Evolutionary conservation across 2,329 filamentous ascomycete genomes (phyloP), one percentile per base, ranked within the genome.

Genomic region (Periconia sp.): DNA sequence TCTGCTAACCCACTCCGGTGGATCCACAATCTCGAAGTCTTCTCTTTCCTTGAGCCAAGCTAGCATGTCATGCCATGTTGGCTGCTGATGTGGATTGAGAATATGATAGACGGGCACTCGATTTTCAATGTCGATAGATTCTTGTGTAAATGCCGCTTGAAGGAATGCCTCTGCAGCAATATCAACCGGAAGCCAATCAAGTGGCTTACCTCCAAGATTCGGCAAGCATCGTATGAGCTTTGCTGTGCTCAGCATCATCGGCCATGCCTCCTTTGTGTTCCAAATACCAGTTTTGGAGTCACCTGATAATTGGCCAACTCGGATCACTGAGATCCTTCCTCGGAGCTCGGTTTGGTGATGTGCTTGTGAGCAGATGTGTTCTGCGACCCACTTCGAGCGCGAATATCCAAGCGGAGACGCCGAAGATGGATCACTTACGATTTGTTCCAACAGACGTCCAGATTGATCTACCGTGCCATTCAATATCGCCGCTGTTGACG

Each of bases 311-410:
- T 51, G 73, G 31, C 70, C 67, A 23, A 78, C 69, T 16, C 68
- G 64, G 23, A 73, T 60, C 17, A 69, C 49, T 11, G 50, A 36
- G 13, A 67, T 48, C n/a, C 55, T 56, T 16, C 56, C 60, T 36
- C 43, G 45, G 2, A 74, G 54, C 55, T 52, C 36, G 32, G 45
- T 54, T 64, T 52, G 45, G 50, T 53, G 23, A 22, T 63, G 46
- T 17, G 76, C 77, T 5, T 61, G 52, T 1, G 62, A 57, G 49
- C 78, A 83, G 18, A 84, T 75, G 4, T 72, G 69, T 65, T 84
- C 81, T 1, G 79, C 80, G 1, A 83, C 78, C 80, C 80, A 83
- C 64, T 67, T 66, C 1, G 78, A 82, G 19, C 73, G 73, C 1
- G 78, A 76, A 52, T 84, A 84, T 4, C 81, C 82, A 4, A 82